Evolutionary conservation across 148 eudicot genomes (phyloP), one percentile per base, ranked within the genome.

Genomic region (Nepenthes gracilis): DNA sequence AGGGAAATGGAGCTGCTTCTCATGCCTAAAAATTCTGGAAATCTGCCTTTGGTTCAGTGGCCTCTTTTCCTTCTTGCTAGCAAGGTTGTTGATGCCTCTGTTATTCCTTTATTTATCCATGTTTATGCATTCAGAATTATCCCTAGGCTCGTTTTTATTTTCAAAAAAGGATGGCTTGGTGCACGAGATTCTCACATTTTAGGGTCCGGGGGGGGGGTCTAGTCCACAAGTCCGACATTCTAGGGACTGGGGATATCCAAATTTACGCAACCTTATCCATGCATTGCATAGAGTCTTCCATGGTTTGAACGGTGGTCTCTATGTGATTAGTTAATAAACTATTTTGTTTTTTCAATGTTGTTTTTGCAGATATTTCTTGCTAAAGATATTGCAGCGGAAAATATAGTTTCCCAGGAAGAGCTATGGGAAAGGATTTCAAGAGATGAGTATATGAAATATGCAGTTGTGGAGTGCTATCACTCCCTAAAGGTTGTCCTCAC

Each of bases 11-110:
- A 93, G 71, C 77, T 88, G 82, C 95, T 93, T 77, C 72, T 66
- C 54, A 93, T 93, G 95, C 99, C 99, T 37, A 82, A 76, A 47
- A 93, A 93, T 73, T 60, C 77, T 67, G 89, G 85, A 61, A 77
- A 67, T 64, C 72, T 93, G 56, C 87, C 95, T 47, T 74, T 93
- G 80, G 89, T 93, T 64, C 99, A 93, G 78, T 93, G 99, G 97
- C 99, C 99, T 45, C 97, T 93, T 60, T 93, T 93, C 67, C 97
- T 93, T 72, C 83, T 93, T 66, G 97, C 85, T 43, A 93, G 99
- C 97, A 89, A 93, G 91, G 99, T 92, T 59, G n/a, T 49, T 49
- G 45, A 8, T 40, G 38, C 58, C 47, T 14, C 12, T 54, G 43
- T 54, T 57, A 32, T 54, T 52, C 54, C 14, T 47, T 33, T 40